Base-by-base conservation (phyloP, 2,329 filamentous ascomycete species). In the Chaetomiaceae sp. region DNA sequence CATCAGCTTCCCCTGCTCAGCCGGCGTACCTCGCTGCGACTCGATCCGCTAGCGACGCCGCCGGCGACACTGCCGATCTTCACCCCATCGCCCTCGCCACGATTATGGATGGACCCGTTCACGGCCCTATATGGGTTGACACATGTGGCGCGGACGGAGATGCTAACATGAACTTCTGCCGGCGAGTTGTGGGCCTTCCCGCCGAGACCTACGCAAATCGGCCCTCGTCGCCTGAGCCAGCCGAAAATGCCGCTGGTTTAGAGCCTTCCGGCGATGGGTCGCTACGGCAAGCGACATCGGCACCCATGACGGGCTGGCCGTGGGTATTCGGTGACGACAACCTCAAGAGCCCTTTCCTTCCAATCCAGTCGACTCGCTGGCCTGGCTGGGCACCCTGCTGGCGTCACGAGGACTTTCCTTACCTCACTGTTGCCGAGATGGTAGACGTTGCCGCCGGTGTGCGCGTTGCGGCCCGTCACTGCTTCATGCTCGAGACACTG, bases 401-500 rank as follows among this genome's bases (percentile, higher is more conserved):
- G 74, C 68, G 74, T 15, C 74, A 78, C 58, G 69, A 76, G 54
- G 68, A 72, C 48, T 76, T 74, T 43, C 74, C 74, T 0, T 74
- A 71, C 54, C 58, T 76, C 9, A 75, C 71, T 2, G 63, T 76
- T 12, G 61, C 66, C 29, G 67, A 75, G 46, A 66, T 67, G 41
- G 63, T 68, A 14, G 74, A 78, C 50, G 56, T 57, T 2, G 54
- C 53, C 0, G 73, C 74, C 0, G 72, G 72, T 0, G 66, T 76
- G 15, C 59, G 66, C 14, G 60, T 75, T 52, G 65, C 65, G 29
- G 73, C 72, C 3, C 58, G 70, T 5, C 67, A 69, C 50, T 73
- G 70, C 57, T 75, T 75, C 58, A 64, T 68, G 60, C 62, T 72
- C 20, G 70, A 72, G 58, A 65, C 64, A 6, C 60, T 76, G 17